These are phyloP conservation scores for Boletus barrowsii DNA, from an alignment of 768 basidiomycete species.

Conservation along the genomic window DNA sequence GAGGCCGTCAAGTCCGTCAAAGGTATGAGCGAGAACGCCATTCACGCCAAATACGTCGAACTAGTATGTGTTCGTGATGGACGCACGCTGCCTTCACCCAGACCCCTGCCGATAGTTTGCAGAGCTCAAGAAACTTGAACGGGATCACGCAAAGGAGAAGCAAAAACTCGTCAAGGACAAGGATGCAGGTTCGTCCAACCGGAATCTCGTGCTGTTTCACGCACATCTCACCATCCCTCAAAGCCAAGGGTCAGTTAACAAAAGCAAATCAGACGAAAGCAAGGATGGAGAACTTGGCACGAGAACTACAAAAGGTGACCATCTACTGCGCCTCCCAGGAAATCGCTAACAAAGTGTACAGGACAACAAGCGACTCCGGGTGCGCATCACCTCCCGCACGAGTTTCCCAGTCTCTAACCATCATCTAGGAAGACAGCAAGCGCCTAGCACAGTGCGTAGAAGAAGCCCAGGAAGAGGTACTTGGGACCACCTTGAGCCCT, in stretches of 20 bases:
- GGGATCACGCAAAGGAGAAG: constrained; percentile 89
- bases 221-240: constrained; percentile 12
- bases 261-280: constrained; percentile 87
- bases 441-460: constrained; percentile 77
- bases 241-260: constrained; percentile 80
- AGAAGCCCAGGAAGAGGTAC: constrained; percentile 81
- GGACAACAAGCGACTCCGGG: constrained; percentile 89
- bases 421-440: constrained; percentile 76
- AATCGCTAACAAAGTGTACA: constrained; percentile 31
- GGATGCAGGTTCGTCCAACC: constrained; percentile 62
- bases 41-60: constrained; percentile 86
- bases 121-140: constrained; percentile 81
- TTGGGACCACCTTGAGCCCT: constrained; percentile 1
- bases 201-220: constrained; percentile 2
- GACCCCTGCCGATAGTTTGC: constrained; percentile 59
- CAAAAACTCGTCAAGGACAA: constrained; percentile 90
- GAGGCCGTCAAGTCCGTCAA: constrained; percentile 85
- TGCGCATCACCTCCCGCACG: constrained; percentile 35
- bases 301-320: constrained; percentile 82
- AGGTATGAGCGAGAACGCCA: constrained; percentile 76
- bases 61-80: constrained; percentile 51
- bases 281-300: constrained; percentile 86
- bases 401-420: constrained; percentile 20
- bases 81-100: constrained; percentile 18
- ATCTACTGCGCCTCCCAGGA: constrained; percentile 4